These are phyloP conservation scores for Neonectria faginata DNA, from an alignment of 2,329 filamentous ascomycete genomes.

Conservation along the genomic window DNA sequence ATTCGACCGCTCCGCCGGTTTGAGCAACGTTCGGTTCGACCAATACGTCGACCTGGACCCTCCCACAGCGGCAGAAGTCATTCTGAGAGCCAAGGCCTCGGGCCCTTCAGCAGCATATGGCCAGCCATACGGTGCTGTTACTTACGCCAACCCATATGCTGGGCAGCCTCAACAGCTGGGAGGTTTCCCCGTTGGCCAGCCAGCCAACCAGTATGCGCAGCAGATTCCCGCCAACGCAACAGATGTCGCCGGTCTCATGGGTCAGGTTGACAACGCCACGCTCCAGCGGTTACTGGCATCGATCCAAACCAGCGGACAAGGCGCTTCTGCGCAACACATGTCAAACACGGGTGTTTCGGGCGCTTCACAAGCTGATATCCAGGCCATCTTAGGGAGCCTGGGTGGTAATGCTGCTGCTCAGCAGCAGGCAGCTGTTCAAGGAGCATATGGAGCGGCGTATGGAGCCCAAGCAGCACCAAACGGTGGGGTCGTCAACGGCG, in stretches of 20 bases:
- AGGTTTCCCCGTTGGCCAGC: constrained; percentile 44
- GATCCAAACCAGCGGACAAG: constrained; percentile 55
- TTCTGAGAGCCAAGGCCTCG: constrained; percentile 74
- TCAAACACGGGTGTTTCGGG: constrained; percentile 41
- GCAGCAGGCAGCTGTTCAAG: constrained; percentile 40
- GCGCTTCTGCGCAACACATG: constrained; percentile 34
- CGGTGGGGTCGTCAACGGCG: constrained; percentile 46
- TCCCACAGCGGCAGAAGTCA: constrained; percentile 81
- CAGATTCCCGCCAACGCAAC: constrained; percentile 50
- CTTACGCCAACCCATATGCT: constrained; percentile 50
- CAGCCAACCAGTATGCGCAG: constrained; percentile 50
- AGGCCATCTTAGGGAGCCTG: constrained; percentile 59
- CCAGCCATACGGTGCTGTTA: constrained; percentile 46
- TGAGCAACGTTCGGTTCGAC: constrained; percentile 82
- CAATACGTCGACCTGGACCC: constrained; percentile 89
- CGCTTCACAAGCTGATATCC: constrained; percentile 56
- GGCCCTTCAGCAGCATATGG: constrained; percentile 45
- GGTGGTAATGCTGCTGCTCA: constrained; percentile 43
- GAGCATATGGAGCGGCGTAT: constrained; percentile 48
- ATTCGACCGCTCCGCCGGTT: constrained; percentile 83
- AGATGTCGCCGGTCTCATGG: constrained; percentile 74
- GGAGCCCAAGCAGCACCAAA: constrained; percentile 46
- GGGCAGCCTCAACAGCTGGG: constrained; percentile 46
- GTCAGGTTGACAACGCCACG: constrained; percentile 74
- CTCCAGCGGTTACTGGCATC: constrained; percentile 77